Evolutionary conservation across 345 rosid species (phyloP), one percentile per base, ranked within the genome.

Genomic region (Mercurialis annua): DNA sequence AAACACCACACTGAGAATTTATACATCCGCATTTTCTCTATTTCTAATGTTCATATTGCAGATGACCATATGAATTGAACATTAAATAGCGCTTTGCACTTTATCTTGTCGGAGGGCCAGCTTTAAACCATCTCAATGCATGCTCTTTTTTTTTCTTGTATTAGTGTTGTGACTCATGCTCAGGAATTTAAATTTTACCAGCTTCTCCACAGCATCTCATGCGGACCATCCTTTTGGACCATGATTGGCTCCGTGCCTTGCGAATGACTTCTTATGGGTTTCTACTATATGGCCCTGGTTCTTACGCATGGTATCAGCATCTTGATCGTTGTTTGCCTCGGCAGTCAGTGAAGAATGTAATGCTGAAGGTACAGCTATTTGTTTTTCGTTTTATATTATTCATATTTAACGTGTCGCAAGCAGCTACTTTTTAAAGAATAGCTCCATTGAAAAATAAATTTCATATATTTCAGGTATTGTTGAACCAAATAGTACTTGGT

Each of bases 231-330:
- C 68, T 93, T 76, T 71, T 80, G 17, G 78, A 83, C 58, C 97
- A 93, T 79, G 97, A 93, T 63, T 90, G 90, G 96, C 52, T 82
- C 24, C 94, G 97, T 65, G 88, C 98, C 46, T 70, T 90, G 73
- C 76, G 97, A 75, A 93, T 93, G 97, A 69, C 87, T 71, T 85
- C 97, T 48, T 93, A 93, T 67, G 98, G 98, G 42, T 90, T 90
- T 79, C 81, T 93, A 29, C 66, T 90, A 17, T 93, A 90, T 62
- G 98, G 97, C 0, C 98, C 98, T 49, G 96, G 97, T 80, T 90
- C 96, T 50, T 86, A 82, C 80, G 87, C 83, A 0, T 90, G 98
- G 97, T 90, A 93, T 67, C 90, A 75, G 52, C 82, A 29, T 71
- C 98, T 90, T 71, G 98, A 93, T 65, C 77, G 51, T 70, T 71